Evolutionary conservation across 306 rosid species (phyloP), one percentile per base, ranked within the genome.

Genomic region (Castanea mollissima): DNA sequence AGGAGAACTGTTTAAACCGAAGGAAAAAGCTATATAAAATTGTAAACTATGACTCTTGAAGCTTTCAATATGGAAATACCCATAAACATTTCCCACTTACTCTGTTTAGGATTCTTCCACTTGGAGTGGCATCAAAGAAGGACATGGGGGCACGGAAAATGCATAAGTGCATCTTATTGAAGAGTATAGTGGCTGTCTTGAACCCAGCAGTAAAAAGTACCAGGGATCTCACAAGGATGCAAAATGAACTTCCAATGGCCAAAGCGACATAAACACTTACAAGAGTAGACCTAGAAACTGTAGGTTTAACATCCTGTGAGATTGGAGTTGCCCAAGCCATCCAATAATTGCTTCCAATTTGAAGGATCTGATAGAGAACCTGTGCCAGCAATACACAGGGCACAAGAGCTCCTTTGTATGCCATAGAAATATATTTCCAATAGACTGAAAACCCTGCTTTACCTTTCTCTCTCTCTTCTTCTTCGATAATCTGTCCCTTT

Each of bases 241-340:
- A 85, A 1, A 89, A 27, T 12, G 96, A 86, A 77, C 89, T 82
- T 76, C 88, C 93, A 64, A 87, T 18, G 1, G 90, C 77, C 84
- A 89, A 78, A 73, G 82, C 89, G 60, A 81, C 81, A 55, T 87
- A 89, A 20, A 87, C 87, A 6, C 56, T 18, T 55, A 89, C 73
- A 49, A 89, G 91, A 13, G 15, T 79, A 31, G 76, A 68, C 69
- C 64, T 65, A 35, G 21, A 41, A 59, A 86, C 87, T 35, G 81
- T 44, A 25, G 89, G 83, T 34, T 84, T 81, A 21, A 38, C 75
- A 25, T 74, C 86, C 44, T 49, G 32, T 12, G 96, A 87, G 34
- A 80, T 78, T n/a, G 93, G 93, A 80, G 84, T 83, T 73, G 96
- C 93, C 89, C 81, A 91, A 71, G 93, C 90, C 91, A 89, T 91